Conservation (phyloP, 2,329 filamentous ascomycete genomes). For the Graphilbum fragrans region DNA sequence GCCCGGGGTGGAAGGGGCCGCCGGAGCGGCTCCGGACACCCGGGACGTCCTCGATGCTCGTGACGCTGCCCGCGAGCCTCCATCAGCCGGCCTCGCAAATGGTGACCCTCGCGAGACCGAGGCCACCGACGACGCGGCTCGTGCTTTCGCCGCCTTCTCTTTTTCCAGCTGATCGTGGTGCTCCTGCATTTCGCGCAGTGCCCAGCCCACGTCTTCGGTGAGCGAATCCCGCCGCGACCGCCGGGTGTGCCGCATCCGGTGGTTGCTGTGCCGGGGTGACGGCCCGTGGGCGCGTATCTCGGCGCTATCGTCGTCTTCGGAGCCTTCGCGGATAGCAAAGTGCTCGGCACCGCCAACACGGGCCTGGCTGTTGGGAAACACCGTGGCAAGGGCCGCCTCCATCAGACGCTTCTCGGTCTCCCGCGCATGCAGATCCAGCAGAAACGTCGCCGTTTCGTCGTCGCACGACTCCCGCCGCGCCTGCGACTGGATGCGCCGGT, state of each 20-base stretch:
- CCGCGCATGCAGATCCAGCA: slow-evolving; percentile 68
- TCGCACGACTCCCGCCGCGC: slow-evolving; percentile 61
- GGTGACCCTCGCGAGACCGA: no score
- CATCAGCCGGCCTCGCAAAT: no score
- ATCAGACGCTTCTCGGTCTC: slow-evolving; percentile 71
- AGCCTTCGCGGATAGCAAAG: slow-evolving; percentile 55
- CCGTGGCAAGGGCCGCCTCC: slow-evolving; percentile 54
- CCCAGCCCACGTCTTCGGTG: slow-evolving; percentile 54
- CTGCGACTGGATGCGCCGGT: slow-evolving; percentile 21
- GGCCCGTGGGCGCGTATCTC: background rate
- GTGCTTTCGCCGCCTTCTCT: slow-evolving; percentile 8
- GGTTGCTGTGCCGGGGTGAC: background rate
- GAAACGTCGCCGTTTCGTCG: slow-evolving; percentile 61
- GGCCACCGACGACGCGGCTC: no score
- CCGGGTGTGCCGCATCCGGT: slow-evolving; percentile 1
- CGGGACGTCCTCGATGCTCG: no score
- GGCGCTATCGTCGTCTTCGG: slow-evolving; percentile 39
- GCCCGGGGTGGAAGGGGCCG: no score
- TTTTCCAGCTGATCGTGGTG: slow-evolving; percentile 56
- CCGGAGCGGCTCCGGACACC: no score
- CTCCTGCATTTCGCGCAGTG: slow-evolving; percentile 68
- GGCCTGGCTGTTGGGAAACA: slow-evolving; percentile 61
- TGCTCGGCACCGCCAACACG: slow-evolving; percentile 60
- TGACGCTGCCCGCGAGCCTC: no score
- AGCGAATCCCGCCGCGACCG: slow-evolving; percentile 45